phyloP scores from a whole-genome alignment of 768 basidiomycete species.

The Fibroporia radiculosa region DNA sequence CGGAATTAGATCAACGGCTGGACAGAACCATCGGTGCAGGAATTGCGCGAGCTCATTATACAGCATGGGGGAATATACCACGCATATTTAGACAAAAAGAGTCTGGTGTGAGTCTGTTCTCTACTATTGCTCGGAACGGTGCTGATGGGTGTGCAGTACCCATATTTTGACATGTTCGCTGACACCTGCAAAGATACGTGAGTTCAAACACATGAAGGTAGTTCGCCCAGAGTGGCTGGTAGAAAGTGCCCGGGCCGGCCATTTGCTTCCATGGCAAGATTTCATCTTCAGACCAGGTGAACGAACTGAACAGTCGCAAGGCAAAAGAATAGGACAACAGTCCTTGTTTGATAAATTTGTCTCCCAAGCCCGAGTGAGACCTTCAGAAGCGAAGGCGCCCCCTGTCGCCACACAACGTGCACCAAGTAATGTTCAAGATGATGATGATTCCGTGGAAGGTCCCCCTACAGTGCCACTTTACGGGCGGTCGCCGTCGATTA shows the following conservation, averaged over 20 bases:
- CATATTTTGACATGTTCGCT: slow-evolving; percentile 90
- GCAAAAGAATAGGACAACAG: slow-evolving; percentile 31
- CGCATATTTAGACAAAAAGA: slow-evolving; percentile 76
- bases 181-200: slow-evolving; percentile 82
- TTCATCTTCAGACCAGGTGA: slow-evolving; percentile 53
- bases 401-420: neutral
- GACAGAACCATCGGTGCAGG: slow-evolving; percentile 82
- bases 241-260: slow-evolving; percentile 61
- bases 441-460: neutral
- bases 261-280: slow-evolving; percentile 73
- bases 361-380: slow-evolving; percentile 6
- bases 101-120: slow-evolving; percentile 50
- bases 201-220: slow-evolving; percentile 88
- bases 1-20: slow-evolving; percentile 74
- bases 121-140: neutral
- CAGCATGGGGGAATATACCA: slow-evolving; percentile 79
- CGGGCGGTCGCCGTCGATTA: neutral
- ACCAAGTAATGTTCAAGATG: no score
- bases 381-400: neutral
- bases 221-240: slow-evolving; percentile 85
- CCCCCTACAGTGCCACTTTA: neutral
- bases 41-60: slow-evolving; percentile 71
- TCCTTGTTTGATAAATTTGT: slow-evolving; percentile 22
- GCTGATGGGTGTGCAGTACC: slow-evolving; percentile 40
- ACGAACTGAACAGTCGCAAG: slow-evolving; percentile 43